Base-by-base conservation (phyloP, 2,329 filamentous ascomycete species). In the Ilyonectria mors-panacis region DNA sequence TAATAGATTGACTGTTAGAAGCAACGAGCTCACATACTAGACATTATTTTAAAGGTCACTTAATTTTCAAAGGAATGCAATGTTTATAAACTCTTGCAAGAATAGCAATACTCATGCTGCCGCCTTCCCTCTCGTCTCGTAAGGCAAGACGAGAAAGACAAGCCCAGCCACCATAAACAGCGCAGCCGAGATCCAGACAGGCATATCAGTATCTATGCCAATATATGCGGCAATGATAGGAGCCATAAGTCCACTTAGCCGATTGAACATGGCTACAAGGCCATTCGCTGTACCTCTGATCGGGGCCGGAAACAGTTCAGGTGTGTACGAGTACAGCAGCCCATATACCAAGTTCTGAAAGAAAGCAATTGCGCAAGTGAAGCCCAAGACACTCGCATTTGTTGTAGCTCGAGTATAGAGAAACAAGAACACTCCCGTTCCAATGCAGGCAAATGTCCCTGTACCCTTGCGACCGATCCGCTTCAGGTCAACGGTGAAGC, bases 201-300 rank as follows among this genome's bases (percentile, higher is more conserved):
- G 83, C 1, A 81, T 78, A 6, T 77, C 77, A 0, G 81, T 82
- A 23, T 73, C 54, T 53, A 83, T 83, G 0, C 82, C 81, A 3
- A 78, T 78, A 47, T 83, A 83, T 0, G 82, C 81, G 0, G 81
- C 83, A 28, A 85, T 81, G n/a, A 85, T 70, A 8, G 81, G 81
- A 0, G 84, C 84, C 15, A 78, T 77, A 0, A 85, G 73, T 0
- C 83, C 82, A 60, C 78, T 79, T 2, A 79, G 53, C 26, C 26
- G 26, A 5, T 26, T 26, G 26, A 26, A 26, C 6, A 80, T 78
- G 0, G 82, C 81, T 0, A 82, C 82, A 1, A 82, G 71, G 1
- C 87, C 85, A 4, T 84, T 85, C 1, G 85, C 87, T 0, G 86
- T 87, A 30, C 86, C 87, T n/a, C 86, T 78, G 51, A 85, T 81